These are phyloP conservation scores for Cinnamomum chago DNA, from an alignment of 164 flowering plant genomes.

Conservation along the genomic window DNA sequence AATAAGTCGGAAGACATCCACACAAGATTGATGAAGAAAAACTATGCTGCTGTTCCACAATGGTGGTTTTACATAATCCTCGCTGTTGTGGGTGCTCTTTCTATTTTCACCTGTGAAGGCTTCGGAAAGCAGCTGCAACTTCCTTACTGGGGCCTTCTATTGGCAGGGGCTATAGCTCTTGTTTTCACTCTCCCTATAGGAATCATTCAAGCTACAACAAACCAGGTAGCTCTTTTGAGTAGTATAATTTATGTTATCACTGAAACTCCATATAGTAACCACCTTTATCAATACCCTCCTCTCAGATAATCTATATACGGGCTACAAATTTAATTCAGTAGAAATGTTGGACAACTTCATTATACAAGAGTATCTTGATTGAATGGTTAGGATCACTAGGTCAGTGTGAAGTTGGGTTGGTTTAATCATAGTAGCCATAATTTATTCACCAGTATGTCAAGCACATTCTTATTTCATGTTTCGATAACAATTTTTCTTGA, in stretches of 20 bases:
- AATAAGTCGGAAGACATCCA: slow-evolving; percentile 24
- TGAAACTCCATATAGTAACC: neutral
- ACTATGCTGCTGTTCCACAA: slow-evolving; percentile 62
- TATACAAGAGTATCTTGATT: too few relatives aligned
- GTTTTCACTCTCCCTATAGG: slow-evolving; percentile 78
- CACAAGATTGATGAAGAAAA: slow-evolving; percentile 67
- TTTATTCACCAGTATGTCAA: too few relatives aligned
- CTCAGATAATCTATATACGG: neutral
- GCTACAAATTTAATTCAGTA: too few relatives aligned
- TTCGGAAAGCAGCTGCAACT: slow-evolving; percentile 67
- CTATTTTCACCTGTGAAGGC: slow-evolving; percentile 57
- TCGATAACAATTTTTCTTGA: too few relatives aligned
- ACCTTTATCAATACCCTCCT: neutral
- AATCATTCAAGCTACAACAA: slow-evolving; percentile 70
- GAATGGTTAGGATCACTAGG: too few relatives aligned
- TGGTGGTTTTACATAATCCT: slow-evolving; percentile 70
- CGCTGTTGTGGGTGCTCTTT: slow-evolving; percentile 25
- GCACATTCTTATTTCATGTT: too few relatives aligned
- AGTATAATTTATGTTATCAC: too few relatives aligned
- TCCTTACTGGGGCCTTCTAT: slow-evolving; percentile 80
- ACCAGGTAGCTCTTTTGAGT: slow-evolving; percentile 30
- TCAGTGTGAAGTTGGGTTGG: too few relatives aligned
- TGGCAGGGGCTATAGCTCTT: slow-evolving; percentile 54
- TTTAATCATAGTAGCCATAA: too few relatives aligned
- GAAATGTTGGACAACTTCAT: too few relatives aligned